phyloP scores from a whole-genome alignment of 768 basidiomycete species.

The Hydnomerulius pinastri region DNA sequence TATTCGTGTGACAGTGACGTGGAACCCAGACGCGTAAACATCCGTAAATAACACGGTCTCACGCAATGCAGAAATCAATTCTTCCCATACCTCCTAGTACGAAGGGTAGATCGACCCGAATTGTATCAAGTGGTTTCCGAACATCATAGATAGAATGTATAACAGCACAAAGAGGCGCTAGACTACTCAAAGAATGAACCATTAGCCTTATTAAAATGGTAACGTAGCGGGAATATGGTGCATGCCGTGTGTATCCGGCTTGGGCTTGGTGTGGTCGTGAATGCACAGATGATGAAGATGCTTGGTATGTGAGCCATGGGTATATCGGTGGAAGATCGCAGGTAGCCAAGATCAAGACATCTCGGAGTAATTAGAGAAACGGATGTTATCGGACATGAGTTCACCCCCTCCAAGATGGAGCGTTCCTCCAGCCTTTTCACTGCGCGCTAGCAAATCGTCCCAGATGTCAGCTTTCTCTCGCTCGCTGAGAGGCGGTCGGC shows the following conservation, averaged over 20 bases:
- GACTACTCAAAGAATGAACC: not conserved
- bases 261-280: not conserved
- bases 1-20: no score
- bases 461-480: conserved; percentile 72
- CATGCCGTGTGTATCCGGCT: conserved; percentile 5
- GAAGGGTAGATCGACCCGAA: no score
- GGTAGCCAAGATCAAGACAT: not conserved
- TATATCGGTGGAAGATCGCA: not conserved
- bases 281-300: not conserved
- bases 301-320: not conserved
- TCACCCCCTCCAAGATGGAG: conserved; percentile 53
- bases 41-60: conserved; percentile 24
- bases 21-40: conserved; percentile 28
- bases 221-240: conserved; percentile 9
- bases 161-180: not conserved
- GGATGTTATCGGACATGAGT: conserved; percentile 45
- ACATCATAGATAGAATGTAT: not conserved
- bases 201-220: conserved; percentile 12
- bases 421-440: conserved; percentile 73
- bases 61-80: conserved; percentile 7
- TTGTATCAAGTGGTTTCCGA: no score
- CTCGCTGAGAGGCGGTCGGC: conserved; percentile 51
- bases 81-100: no score
- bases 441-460: conserved; percentile 67
- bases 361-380: conserved; percentile 37